Conservation (phyloP, 306 rosid genomes). For the Carpinus viminea region DNA sequence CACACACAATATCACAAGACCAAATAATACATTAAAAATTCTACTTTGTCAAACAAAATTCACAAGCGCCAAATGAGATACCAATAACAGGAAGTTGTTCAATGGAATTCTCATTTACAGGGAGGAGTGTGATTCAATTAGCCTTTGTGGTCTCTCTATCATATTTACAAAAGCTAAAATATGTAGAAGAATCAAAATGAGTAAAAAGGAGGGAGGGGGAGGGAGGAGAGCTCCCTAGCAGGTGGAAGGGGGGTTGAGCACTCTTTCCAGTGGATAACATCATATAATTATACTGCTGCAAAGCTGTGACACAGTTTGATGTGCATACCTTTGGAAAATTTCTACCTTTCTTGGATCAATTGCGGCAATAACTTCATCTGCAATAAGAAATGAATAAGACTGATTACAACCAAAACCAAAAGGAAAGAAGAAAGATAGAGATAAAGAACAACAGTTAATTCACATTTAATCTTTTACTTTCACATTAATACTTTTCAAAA, state of each 20-base stretch:
- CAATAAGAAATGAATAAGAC: constrained; percentile 29
- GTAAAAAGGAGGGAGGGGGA: no score
- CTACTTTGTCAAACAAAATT: no score
- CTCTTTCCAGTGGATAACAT: not conserved
- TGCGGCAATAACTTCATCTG: constrained; percentile 84
- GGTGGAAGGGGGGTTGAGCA: not conserved
- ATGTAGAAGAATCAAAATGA: not conserved
- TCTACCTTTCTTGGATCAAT: constrained; percentile 91
- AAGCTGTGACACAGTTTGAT: constrained; percentile 5
- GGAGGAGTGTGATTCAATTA: not conserved
- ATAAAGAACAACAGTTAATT: constrained; percentile 2
- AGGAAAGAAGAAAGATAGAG: constrained; percentile 20
- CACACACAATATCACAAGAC: no score
- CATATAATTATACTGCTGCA: not conserved
- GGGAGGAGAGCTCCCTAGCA: not conserved
- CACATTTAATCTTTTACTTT: not conserved
- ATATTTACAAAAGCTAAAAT: not conserved
- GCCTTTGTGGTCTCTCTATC: not conserved
- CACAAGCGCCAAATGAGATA: not conserved
- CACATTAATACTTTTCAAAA: no score
- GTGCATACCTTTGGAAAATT: constrained; percentile 78
- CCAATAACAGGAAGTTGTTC: not conserved
- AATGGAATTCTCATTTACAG: not conserved
- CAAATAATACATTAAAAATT: no score
- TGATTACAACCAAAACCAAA: constrained; percentile 7